A percentile compares a stretch with the other conserved stretches of the same genome.
These are phyloP conservation scores for Globisporangium uncinulatum DNA, from an alignment of 352 stramenopile species.

Conservation along the genomic window DNA sequence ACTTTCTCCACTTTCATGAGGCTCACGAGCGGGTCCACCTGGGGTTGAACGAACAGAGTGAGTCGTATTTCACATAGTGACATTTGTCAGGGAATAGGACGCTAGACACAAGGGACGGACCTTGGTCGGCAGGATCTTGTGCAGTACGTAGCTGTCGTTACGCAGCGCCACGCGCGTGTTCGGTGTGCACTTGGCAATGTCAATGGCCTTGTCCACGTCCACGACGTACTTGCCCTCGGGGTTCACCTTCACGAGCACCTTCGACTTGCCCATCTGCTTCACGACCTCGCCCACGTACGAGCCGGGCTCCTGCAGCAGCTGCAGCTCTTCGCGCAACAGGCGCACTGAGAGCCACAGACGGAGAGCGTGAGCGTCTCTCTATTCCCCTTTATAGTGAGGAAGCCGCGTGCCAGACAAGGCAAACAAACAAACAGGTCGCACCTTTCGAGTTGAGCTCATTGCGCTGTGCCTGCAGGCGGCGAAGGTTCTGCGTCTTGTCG, in stretches of 20 bases:
- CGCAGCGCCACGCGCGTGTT: slow-evolving; percentile 98
- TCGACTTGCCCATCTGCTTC: slow-evolving; percentile 99
- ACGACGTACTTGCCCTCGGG: slow-evolving; percentile 99
- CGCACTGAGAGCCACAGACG: slow-evolving; percentile 60
- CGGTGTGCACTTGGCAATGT: slow-evolving; percentile 95
- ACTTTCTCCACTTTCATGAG: slow-evolving; percentile 99
- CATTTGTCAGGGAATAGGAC: too few relatives aligned
- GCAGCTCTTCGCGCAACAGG: slow-evolving; percentile 97
- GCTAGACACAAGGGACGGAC: slow-evolving; percentile 9
- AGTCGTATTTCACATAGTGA: too few relatives aligned
- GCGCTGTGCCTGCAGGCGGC: slow-evolving; percentile 97
- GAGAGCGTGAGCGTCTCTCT: background rate
- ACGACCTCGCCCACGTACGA: slow-evolving; percentile 99
- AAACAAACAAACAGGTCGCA: slow-evolving; percentile 17
- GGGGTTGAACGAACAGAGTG: background rate
- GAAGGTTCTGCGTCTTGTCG: slow-evolving; percentile 95
- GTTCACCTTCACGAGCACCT: slow-evolving; percentile 99
- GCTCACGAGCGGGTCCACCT: slow-evolving; percentile 88
- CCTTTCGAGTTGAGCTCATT: slow-evolving; percentile 99
- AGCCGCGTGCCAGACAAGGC: background rate
- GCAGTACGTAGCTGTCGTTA: slow-evolving; percentile 99
- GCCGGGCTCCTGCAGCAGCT: slow-evolving; percentile 97
- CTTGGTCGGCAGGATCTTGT: slow-evolving; percentile 99
- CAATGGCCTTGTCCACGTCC: slow-evolving; percentile 97
- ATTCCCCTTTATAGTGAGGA: too few relatives aligned